These are phyloP conservation scores for Meripilus lineatus DNA, from an alignment of 1,284 basidiomycete genomes.

Conservation along the genomic window DNA sequence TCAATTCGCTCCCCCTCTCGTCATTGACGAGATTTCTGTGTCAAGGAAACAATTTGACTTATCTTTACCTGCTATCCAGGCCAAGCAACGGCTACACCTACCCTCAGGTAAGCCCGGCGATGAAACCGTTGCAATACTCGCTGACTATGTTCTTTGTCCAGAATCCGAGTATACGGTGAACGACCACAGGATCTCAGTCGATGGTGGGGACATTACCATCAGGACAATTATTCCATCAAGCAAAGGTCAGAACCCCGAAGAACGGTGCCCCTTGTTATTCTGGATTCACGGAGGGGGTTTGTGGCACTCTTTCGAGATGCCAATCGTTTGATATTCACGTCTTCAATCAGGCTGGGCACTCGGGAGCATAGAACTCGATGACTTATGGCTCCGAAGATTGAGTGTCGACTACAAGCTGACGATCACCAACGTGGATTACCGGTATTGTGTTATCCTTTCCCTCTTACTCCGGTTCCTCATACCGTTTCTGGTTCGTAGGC, in stretches of 20 bases:
- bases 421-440: slow-evolving; percentile 19
- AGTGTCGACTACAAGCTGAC: slow-evolving; percentile 14
- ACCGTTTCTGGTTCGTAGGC: background rate
- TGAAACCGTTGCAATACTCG: no score
- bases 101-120: no score
- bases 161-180: slow-evolving; percentile 2
- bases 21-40: no score
- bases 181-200: slow-evolving; percentile 1
- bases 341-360: no score
- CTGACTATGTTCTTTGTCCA: no score
- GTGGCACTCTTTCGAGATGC: no score
- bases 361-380: slow-evolving; percentile 8
- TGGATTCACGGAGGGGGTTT: slow-evolving; percentile 8
- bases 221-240: background rate
- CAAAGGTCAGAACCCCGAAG: background rate
- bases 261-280: slow-evolving; percentile 1
- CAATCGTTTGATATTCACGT: no score
- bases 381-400: background rate
- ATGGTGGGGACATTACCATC: slow-evolving; percentile 5
- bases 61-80: no score
- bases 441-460: background rate
- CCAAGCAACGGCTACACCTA: no score
- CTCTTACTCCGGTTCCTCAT: background rate
- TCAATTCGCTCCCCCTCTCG: background rate
- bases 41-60: no score